Percentiles rank a stretch among this genome's conserved stretches.
Evolutionary conservation across 2,329 filamentous ascomycete species (phyloP).

Genomic region (Pseudogymnoascus destructans): DNA sequence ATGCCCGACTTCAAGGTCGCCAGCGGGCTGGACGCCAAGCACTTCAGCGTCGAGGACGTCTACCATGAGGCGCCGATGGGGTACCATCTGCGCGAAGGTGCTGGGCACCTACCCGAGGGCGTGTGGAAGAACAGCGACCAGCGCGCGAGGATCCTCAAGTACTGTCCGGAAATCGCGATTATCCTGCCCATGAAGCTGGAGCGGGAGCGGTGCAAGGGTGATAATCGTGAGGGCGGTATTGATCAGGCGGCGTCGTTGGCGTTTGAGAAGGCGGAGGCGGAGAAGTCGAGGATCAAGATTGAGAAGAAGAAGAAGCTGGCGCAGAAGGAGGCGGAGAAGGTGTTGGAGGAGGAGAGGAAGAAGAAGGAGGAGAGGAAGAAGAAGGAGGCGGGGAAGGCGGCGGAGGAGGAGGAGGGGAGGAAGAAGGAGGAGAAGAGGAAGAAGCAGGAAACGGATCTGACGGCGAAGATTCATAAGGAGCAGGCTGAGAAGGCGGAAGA

Average conservation of each 20-base stretch:
- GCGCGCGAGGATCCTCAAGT: conserved; percentile 37
- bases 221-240: conserved; percentile 21
- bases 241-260: background rate
- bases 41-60: conserved; percentile 37
- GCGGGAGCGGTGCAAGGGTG: conserved; percentile 32
- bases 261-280: background rate
- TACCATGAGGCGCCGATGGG: conserved; percentile 40
- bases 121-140: conserved; percentile 35
- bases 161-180: conserved; percentile 43
- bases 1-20: conserved; percentile 38
- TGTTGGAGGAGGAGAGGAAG: background rate
- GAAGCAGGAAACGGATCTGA: background rate
- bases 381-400: background rate
- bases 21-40: conserved; percentile 26
- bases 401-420: background rate
- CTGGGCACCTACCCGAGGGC: conserved; percentile 29
- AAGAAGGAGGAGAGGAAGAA: background rate
- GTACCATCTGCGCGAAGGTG: conserved; percentile 37
- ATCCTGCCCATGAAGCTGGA: conserved; percentile 45
- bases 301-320: conserved; percentile 2
- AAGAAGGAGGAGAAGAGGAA: background rate
- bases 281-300: background rate
- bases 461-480: background rate
- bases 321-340: background rate
- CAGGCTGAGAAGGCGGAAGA: background rate